Percentiles rank a stretch among this genome's conserved stretches.
Evolutionary conservation across 2,329 filamentous ascomycete genomes (phyloP).

Genomic region (Talaromyces verruculosus): DNA sequence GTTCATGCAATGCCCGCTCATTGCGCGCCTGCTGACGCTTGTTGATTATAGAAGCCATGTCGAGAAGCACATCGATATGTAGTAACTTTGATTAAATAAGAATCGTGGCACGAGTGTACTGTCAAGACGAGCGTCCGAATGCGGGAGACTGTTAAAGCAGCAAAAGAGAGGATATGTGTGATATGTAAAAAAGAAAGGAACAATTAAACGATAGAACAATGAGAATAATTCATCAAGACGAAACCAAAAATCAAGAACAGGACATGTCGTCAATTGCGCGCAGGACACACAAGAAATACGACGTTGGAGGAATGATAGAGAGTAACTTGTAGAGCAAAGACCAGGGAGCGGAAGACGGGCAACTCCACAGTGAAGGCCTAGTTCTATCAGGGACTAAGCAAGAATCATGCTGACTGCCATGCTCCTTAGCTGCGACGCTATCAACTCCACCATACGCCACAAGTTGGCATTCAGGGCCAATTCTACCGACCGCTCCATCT

Average conservation of each 20-base stretch:
- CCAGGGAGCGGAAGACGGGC: background rate
- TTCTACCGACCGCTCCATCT: background rate
- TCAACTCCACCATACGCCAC: background rate
- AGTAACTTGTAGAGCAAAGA: background rate
- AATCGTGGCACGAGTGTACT: background rate
- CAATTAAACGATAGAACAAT: slow-evolving; percentile 5
- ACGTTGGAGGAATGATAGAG: background rate
- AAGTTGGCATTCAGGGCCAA: background rate
- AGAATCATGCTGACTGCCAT: background rate
- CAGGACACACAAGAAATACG: background rate
- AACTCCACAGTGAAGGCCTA: slow-evolving; percentile 2
- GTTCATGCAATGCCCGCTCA: slow-evolving; percentile 84
- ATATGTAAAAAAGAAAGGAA: background rate
- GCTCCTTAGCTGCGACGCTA: background rate
- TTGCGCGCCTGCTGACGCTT: slow-evolving; percentile 98
- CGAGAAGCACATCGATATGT: background rate
- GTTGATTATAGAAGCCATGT: slow-evolving; percentile 73
- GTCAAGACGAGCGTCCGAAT: background rate
- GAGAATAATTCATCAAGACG: slow-evolving; percentile 1
- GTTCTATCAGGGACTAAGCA: background rate
- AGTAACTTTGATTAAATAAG: background rate
- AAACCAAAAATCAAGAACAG: background rate
- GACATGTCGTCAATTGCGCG: slow-evolving; percentile 10
- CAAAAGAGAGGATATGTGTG: background rate
- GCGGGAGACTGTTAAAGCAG: background rate